Percentiles rank a stretch among this genome's conserved stretches.
phyloP scores from a whole-genome alignment of 1,284 basidiomycete genomes.

The Microbotryum saponariae region DNA sequence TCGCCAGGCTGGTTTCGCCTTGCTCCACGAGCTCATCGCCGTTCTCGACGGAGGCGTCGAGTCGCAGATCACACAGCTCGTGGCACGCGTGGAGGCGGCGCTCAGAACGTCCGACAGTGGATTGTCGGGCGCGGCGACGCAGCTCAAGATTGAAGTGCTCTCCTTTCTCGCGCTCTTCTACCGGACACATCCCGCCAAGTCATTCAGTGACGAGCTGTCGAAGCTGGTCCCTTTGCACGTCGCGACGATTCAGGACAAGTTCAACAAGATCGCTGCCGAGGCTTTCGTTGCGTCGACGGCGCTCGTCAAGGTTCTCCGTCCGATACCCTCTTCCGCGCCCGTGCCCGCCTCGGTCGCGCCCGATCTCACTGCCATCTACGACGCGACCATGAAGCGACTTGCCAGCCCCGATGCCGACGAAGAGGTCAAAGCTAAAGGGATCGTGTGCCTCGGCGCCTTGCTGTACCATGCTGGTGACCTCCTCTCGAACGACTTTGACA shows the following conservation, averaged over 20 bases:
- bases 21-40: constrained; percentile 66
- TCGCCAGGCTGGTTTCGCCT: constrained; percentile 72
- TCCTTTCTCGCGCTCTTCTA: constrained; percentile 81
- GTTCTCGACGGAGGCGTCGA: constrained; percentile 79
- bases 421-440: constrained; percentile 75
- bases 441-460: constrained; percentile 73
- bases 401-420: constrained; percentile 77
- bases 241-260: constrained; percentile 53
- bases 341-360: constrained; percentile 48
- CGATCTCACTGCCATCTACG: constrained; percentile 64
- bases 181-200: constrained; percentile 62
- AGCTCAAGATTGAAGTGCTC: constrained; percentile 57
- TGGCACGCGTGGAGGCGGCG: constrained; percentile 41
- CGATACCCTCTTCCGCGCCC: constrained; percentile 35
- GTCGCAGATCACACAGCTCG: constrained; percentile 54
- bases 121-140: constrained; percentile 38
- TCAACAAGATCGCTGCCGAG: constrained; percentile 54
- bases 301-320: constrained; percentile 41
- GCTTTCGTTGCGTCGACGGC: constrained; percentile 55
- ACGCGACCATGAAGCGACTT: constrained; percentile 62
- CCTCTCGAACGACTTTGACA: constrained; percentile 40
- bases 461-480: constrained; percentile 77
- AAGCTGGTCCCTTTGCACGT: constrained; percentile 65
- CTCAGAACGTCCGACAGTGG: constrained; percentile 39
- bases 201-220: constrained; percentile 57